A percentile compares a stretch with the other conserved stretches of the same genome.
Evolutionary conservation across 2,329 filamentous ascomycete species (phyloP).

Genomic region (Ophiostoma australiae): DNA sequence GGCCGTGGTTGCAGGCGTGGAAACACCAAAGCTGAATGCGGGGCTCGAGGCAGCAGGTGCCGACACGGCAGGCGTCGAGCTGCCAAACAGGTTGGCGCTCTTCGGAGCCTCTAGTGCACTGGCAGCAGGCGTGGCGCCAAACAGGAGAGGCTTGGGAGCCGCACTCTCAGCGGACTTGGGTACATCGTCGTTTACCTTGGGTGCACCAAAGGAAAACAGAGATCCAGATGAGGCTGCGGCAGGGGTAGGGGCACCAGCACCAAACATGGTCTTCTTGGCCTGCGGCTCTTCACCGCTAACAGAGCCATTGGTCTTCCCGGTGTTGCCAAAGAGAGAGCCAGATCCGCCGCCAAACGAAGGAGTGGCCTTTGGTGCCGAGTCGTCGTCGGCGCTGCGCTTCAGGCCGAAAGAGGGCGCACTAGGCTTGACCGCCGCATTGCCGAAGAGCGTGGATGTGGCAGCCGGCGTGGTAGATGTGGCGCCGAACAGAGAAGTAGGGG

Average conservation of each 20-base stretch:
- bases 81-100: conserved; percentile 2
- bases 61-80: conserved; percentile 4
- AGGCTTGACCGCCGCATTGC: conserved; percentile 35
- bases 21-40: conserved; percentile 24
- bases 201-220: conserved; percentile 23
- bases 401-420: not conserved
- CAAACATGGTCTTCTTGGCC: conserved; percentile 32
- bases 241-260: conserved; percentile 17
- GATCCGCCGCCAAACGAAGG: not conserved
- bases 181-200: conserved; percentile 19
- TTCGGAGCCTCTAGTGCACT: not conserved
- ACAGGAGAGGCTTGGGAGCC: conserved; percentile 31
- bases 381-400: conserved; percentile 22
- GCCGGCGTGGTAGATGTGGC: conserved; percentile 19
- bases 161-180: conserved; percentile 15
- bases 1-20: conserved; percentile 9
- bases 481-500: conserved; percentile 16
- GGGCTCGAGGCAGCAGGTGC: conserved; percentile 1
- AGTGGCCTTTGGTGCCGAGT: conserved; percentile 16
- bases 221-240: conserved; percentile 16
- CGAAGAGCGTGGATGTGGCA: conserved; percentile 39
- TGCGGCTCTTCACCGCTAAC: conserved; percentile 22
- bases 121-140: conserved; percentile 31
- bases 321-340: conserved; percentile 21
- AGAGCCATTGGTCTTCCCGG: conserved; percentile 25